Conservation (phyloP, 768 basidiomycete species). For the Gloeopeniophorella convolvens region DNA sequence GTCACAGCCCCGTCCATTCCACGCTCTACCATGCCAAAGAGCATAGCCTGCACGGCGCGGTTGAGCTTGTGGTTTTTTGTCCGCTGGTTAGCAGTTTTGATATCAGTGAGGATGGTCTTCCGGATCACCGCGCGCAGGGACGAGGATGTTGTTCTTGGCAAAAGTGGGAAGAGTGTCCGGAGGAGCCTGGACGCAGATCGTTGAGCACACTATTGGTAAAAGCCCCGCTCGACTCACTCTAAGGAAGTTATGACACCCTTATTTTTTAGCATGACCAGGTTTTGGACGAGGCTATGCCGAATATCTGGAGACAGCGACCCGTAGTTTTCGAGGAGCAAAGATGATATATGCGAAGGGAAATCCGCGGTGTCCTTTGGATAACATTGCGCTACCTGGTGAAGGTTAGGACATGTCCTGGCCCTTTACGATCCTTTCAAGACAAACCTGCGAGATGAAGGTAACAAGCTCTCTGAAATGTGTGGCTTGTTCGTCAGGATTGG, state of each 20-base stretch:
- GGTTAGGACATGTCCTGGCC: too few species aligned
- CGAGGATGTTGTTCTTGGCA: conserved; percentile 88
- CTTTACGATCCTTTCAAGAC: conserved; percentile 8
- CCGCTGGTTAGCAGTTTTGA: conserved; percentile 81
- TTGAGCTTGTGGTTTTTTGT: conserved; percentile 95
- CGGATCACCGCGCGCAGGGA: conserved; percentile 80
- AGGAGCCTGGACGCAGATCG: conserved; percentile 55
- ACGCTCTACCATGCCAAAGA: conserved; percentile 93
- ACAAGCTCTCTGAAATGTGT: conserved; percentile 83
- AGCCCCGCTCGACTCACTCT: conserved; percentile 50
- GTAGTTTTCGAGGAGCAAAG: conserved; percentile 74
- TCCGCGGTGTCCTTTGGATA: conserved; percentile 88
- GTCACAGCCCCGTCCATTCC: conserved; percentile 79
- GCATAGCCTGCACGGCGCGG: conserved; percentile 88
- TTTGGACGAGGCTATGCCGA: conserved; percentile 80
- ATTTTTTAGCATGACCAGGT: conserved; percentile 87
- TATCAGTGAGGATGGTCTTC: conserved; percentile 89
- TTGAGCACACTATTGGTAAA: background rate
- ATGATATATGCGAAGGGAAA: conserved; percentile 75
- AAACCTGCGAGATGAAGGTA: conserved; percentile 82
- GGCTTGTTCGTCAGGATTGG: conserved; percentile 80
- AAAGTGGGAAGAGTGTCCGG: conserved; percentile 86
- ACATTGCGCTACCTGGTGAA: conserved; percentile 71
- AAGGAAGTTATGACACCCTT: conserved; percentile 89
- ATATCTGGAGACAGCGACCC: conserved; percentile 71